These are phyloP conservation scores for Naganishia friedmannii DNA, from an alignment of 768 basidiomycete species.

Conservation along the genomic window DNA sequence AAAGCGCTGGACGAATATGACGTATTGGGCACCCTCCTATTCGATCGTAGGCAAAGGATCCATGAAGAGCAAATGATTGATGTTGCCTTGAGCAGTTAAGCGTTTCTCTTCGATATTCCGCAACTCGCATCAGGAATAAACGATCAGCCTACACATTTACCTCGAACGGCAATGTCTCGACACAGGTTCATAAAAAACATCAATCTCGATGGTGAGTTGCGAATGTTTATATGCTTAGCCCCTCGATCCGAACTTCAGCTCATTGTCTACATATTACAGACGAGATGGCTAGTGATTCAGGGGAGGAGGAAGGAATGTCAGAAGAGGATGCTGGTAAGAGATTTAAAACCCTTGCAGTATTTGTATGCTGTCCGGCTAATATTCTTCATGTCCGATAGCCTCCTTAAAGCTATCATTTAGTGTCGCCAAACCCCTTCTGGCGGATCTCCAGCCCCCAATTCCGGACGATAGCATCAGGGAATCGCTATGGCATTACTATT, in stretches of 20 bases:
- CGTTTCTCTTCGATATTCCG: background rate
- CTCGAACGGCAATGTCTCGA: slow-evolving; percentile 66
- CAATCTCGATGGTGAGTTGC: slow-evolving; percentile 60
- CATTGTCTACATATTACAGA: slow-evolving; percentile 55
- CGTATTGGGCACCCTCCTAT: background rate
- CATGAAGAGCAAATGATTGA: background rate
- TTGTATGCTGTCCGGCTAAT: background rate
- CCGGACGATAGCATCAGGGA: slow-evolving; percentile 73
- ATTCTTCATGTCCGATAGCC: slow-evolving; percentile 51
- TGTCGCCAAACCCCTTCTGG: slow-evolving; percentile 66
- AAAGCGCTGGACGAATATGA: background rate
- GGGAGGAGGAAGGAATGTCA: slow-evolving; percentile 58
- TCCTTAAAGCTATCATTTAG: slow-evolving; percentile 70
- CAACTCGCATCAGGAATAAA: background rate
- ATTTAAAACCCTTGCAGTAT: background rate
- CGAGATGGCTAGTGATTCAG: slow-evolving; percentile 74
- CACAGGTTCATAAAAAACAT: slow-evolving; percentile 86
- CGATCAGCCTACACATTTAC: background rate
- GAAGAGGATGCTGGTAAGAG: slow-evolving; percentile 59
- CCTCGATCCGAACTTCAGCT: background rate
- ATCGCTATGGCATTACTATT: slow-evolving; percentile 80
- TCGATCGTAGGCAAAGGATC: background rate
- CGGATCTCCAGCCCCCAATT: slow-evolving; percentile 64
- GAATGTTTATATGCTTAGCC: background rate
- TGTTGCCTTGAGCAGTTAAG: background rate